These are phyloP conservation scores for Tremella yokohamensis DNA, from an alignment of 768 basidiomycete genomes.

Conservation along the genomic window DNA sequence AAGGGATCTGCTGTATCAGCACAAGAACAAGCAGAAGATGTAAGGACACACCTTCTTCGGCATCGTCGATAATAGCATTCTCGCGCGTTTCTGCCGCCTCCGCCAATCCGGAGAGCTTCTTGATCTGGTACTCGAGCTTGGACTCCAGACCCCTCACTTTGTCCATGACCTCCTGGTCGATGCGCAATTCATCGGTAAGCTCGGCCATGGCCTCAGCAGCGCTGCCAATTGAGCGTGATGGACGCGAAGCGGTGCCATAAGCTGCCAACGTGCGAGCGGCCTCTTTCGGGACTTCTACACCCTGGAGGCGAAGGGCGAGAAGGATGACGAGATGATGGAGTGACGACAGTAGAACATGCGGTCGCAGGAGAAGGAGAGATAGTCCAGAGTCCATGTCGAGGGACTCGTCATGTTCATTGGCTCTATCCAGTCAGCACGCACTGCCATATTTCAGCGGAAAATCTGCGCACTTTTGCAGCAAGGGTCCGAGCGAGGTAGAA, in stretches of 20 bases:
- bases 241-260: slow-evolving; percentile 2
- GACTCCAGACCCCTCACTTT: slow-evolving; percentile 79
- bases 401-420: slow-evolving; percentile 20
- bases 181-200: slow-evolving; percentile 71
- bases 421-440: slow-evolving; percentile 14
- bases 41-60: slow-evolving; percentile 60
- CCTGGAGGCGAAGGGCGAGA: slow-evolving; percentile 21
- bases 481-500: slow-evolving; percentile 22
- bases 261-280: background rate
- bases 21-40: background rate
- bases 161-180: slow-evolving; percentile 78
- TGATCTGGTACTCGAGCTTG: slow-evolving; percentile 91
- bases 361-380: slow-evolving; percentile 83
- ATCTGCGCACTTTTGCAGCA: slow-evolving; percentile 28
- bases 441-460: no score
- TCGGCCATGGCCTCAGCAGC: slow-evolving; percentile 52
- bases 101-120: slow-evolving; percentile 79
- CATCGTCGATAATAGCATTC: slow-evolving; percentile 50
- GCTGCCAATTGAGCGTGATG: background rate
- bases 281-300: background rate
- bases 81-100: slow-evolving; percentile 54
- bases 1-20: slow-evolving; percentile 66
- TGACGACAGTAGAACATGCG: slow-evolving; percentile 77
- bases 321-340: slow-evolving; percentile 76
- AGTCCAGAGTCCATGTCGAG: slow-evolving; percentile 60